These are phyloP conservation scores for Hansenula anomala DNA, from an alignment of 1,139 yeast species.

Conservation along the genomic window DNA sequence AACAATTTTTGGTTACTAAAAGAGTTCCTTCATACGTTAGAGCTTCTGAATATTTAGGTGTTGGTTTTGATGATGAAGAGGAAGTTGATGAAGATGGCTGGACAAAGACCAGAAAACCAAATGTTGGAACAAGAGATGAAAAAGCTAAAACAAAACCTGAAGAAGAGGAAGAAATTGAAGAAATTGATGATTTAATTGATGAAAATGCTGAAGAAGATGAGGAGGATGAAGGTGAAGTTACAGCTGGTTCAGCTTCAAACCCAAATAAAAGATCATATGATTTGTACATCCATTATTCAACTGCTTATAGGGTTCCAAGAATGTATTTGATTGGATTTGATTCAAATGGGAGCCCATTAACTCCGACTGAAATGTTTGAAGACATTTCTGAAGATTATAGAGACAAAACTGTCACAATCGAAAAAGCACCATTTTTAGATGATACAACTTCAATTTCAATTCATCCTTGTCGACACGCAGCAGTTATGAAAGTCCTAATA, in stretches of 20 bases:
- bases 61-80: conserved; percentile 33
- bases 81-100: conserved; percentile 58
- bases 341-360: conserved; percentile 76
- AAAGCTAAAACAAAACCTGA: conserved; percentile 4
- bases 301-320: conserved; percentile 94
- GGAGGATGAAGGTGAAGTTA: conserved; percentile 39
- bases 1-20: conserved; percentile 79
- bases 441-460: conserved; percentile 83
- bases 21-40: conserved; percentile 86
- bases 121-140: conserved; percentile 1
- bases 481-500: conserved; percentile 87
- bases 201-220: conserved; percentile 36
- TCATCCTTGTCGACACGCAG: conserved; percentile 95
- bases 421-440: conserved; percentile 78
- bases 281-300: conserved; percentile 84
- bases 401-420: conserved; percentile 95
- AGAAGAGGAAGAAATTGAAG: conserved; percentile 24
- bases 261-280: conserved; percentile 67
- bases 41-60: conserved; percentile 54
- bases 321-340: conserved; percentile 87
- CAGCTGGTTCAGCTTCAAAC: conserved; percentile 32
- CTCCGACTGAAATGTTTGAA: conserved; percentile 90
- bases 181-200: conserved; percentile 36
- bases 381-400: conserved; percentile 90
- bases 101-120: conserved; percentile 26